These are phyloP conservation scores for Dothidotthia symphoricarpi DNA, from an alignment of 2,329 filamentous ascomycete genomes.

Conservation along the genomic window DNA sequence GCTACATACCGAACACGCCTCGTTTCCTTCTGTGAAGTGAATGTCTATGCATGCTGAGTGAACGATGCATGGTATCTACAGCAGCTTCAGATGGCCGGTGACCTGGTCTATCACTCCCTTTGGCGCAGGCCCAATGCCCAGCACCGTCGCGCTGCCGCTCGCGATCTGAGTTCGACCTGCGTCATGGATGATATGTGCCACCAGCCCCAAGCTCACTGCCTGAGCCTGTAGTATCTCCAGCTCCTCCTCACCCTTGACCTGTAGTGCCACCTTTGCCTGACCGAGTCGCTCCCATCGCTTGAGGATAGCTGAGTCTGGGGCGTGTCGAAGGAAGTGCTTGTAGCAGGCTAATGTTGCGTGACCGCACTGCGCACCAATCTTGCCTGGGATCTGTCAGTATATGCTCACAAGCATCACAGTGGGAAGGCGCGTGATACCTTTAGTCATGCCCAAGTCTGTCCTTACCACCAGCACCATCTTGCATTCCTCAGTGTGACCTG, in stretches of 20 bases:
- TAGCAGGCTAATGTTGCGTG: slow-evolving; percentile 98
- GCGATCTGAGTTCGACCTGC: slow-evolving; percentile 98
- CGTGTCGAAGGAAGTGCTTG: slow-evolving; percentile 67
- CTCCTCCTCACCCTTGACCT: slow-evolving; percentile 81
- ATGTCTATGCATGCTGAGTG: background rate
- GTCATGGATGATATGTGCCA: slow-evolving; percentile 87
- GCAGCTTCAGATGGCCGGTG: slow-evolving; percentile 78
- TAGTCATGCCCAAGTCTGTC: slow-evolving; percentile 95
- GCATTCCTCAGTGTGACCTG: slow-evolving; percentile 70
- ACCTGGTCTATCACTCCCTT: slow-evolving; percentile 84
- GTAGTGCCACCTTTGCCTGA: slow-evolving; percentile 91
- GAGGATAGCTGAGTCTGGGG: slow-evolving; percentile 62
- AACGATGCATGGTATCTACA: slow-evolving; percentile 50
- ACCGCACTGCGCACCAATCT: slow-evolving; percentile 92
- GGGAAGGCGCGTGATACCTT: slow-evolving; percentile 58
- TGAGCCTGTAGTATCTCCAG: slow-evolving; percentile 72
- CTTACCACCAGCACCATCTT: slow-evolving; percentile 90
- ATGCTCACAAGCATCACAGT: background rate
- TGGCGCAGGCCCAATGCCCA: slow-evolving; percentile 72
- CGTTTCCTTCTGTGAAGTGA: background rate
- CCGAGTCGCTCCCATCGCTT: slow-evolving; percentile 81
- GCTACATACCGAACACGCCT: slow-evolving; percentile 56
- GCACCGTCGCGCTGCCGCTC: slow-evolving; percentile 84
- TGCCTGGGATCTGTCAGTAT: slow-evolving; percentile 58
- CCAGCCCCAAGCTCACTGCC: slow-evolving; percentile 79